A percentile compares a stretch with the other conserved stretches of the same genome.
These are phyloP conservation scores for Achaetomium macrosporum DNA, from an alignment of 2,329 filamentous ascomycete genomes.

Conservation along the genomic window DNA sequence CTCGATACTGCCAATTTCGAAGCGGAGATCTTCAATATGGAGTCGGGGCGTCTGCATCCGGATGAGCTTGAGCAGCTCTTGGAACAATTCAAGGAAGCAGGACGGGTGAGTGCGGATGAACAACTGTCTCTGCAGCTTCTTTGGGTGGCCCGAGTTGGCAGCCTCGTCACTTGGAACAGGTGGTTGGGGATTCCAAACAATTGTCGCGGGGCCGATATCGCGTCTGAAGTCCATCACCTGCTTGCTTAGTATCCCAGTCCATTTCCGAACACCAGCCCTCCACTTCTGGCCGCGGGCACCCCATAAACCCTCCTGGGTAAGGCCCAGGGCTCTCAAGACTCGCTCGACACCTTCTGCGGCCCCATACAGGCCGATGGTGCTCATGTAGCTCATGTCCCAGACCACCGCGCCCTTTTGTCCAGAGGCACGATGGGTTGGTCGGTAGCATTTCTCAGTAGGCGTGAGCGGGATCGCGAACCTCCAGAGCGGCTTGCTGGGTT, in stretches of 20 bases:
- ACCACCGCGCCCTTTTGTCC: conserved; percentile 70
- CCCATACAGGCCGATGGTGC: conserved; percentile 75
- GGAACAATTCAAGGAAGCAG: conserved; percentile 65
- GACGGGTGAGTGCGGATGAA: conserved; percentile 79
- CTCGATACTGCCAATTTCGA: conserved; percentile 58
- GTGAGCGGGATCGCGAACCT: conserved; percentile 79
- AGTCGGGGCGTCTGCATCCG: conserved; percentile 58
- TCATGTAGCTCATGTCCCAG: conserved; percentile 94
- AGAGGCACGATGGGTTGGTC: conserved; percentile 76
- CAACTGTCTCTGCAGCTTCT: conserved; percentile 37
- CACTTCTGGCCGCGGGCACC: conserved; percentile 62
- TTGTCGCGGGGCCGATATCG: conserved; percentile 64
- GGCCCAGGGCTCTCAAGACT: conserved; percentile 60
- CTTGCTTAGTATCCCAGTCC: conserved; percentile 46
- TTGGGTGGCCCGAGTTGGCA: conserved; percentile 13
- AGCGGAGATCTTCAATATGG: conserved; percentile 62
- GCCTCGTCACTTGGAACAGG: conserved; percentile 17
- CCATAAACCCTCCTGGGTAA: conserved; percentile 57
- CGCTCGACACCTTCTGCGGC: conserved; percentile 55
- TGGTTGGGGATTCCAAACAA: conserved; percentile 64
- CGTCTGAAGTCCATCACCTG: conserved; percentile 47
- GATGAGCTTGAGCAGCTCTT: conserved; percentile 51
- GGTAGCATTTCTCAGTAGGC: conserved; percentile 83
- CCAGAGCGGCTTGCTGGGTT: conserved; percentile 76
- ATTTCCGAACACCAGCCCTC: conserved; percentile 50